These are phyloP conservation scores for Malus hybrid DNA, from an alignment of 331 rosid genomes.

Conservation along the genomic window DNA sequence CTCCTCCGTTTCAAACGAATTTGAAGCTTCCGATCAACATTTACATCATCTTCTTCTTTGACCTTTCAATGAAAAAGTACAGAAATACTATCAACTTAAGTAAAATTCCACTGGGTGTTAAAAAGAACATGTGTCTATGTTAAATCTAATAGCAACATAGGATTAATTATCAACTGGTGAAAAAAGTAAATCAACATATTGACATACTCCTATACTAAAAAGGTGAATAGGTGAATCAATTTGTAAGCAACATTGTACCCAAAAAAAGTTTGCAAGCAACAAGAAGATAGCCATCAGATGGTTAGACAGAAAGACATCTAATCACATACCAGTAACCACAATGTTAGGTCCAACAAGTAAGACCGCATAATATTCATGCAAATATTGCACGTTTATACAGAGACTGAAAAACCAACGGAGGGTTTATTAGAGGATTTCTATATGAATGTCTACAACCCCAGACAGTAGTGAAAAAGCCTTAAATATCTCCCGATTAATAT, in stretches of 20 bases:
- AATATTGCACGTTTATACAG: not conserved
- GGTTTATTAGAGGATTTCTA: not conserved
- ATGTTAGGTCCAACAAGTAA: not conserved
- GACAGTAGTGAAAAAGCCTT: not conserved
- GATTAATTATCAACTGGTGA: not conserved
- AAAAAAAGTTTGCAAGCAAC: not conserved
- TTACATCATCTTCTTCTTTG: constrained; percentile 93
- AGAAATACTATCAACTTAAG: not conserved
- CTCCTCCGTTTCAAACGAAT: constrained; percentile 68
- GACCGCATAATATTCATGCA: not conserved
- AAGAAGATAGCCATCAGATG: not conserved
- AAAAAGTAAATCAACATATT: not conserved
- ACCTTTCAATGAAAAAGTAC: constrained; percentile 37
- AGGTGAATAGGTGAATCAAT: not conserved
- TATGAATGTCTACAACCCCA: not conserved
- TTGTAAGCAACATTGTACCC: not conserved
- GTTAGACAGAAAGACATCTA: not conserved
- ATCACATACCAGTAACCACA: not conserved
- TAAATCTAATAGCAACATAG: not conserved
- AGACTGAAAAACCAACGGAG: not conserved
- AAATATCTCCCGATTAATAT: not conserved
- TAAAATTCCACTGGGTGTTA: not conserved
- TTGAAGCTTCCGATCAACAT: constrained; percentile 65
- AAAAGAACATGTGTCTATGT: not conserved
- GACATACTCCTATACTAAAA: not conserved